Percentiles rank a stretch among this genome's conserved stretches.
These are phyloP conservation scores for Teunomyces pallodes DNA, from an alignment of 805 yeast species.

Conservation along the genomic window DNA sequence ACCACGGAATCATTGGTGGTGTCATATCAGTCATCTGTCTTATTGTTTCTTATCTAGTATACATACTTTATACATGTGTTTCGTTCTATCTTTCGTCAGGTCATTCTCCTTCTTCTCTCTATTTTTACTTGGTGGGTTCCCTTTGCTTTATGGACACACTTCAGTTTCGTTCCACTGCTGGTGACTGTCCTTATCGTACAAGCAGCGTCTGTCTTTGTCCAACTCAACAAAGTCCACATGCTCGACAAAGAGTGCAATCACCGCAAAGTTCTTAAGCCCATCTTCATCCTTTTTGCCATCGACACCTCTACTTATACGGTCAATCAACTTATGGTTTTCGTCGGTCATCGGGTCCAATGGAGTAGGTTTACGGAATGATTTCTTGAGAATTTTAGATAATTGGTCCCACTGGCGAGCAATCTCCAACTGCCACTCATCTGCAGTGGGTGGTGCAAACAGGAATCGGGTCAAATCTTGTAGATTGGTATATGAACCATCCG, in stretches of 20 bases:
- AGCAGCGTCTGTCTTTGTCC: constrained; percentile 53
- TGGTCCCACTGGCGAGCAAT: constrained; percentile 59
- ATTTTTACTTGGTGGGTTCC: no score
- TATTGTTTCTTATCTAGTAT: neutral
- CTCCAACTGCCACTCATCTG: constrained; percentile 68
- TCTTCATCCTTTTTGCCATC: constrained; percentile 71
- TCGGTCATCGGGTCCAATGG: constrained; percentile 62
- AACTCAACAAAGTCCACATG: constrained; percentile 67
- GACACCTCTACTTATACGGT: constrained; percentile 75
- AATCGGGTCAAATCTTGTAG: constrained; percentile 15
- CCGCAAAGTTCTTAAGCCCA: constrained; percentile 63
- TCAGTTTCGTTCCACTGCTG: constrained; percentile 76
- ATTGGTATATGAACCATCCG: constrained; percentile 27
- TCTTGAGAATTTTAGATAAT: constrained; percentile 57
- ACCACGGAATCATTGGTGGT: neutral
- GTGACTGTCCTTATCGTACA: constrained; percentile 50
- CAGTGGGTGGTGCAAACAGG: constrained; percentile 45
- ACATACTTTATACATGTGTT: neutral
- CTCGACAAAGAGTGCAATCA: constrained; percentile 67
- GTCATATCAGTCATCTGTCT: neutral
- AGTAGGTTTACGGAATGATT: constrained; percentile 67
- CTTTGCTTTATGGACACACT: constrained; percentile 55
- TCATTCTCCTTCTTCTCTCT: no score
- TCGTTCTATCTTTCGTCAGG: no score
- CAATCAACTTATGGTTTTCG: constrained; percentile 56